Base-by-base conservation (phyloP, 805 yeast species). In the Yamadazyma ubonensis region DNA sequence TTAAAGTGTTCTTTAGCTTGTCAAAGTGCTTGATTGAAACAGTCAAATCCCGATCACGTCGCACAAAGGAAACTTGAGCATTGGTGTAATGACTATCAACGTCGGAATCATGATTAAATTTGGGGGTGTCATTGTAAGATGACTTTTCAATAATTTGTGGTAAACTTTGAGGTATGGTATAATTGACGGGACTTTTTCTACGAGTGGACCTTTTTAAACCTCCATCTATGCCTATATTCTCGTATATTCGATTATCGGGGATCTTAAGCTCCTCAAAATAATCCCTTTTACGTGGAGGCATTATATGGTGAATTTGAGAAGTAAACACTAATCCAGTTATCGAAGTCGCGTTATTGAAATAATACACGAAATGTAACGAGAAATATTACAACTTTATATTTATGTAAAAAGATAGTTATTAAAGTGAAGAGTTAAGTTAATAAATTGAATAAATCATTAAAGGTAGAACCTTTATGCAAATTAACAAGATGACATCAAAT, bases 251-350 rank as follows among this genome's bases (percentile, higher is more conserved):
- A 41, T 62, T 60, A 39, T 62, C 55, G 17, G 64, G 53, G 25
- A 61, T 61, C 51, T 56, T 57, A 23, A 61, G 43, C 45, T 52
- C 59, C 36, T 56, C 51, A 33, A 60, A 38, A 21, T 57, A 51
- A 42, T 54, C 50, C 38, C 52, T 44, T 32, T 38, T 46, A 33
- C 38, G 41, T 25, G 54, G 56, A 18, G 49, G 51, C 61, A 55
- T 57, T n/a, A 25, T 42, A n/a, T n/a, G 18, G 6, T 14, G 7
- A 15, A 14, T 16, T 11, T 11, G n/a, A 20, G n/a, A 29, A 12
- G 29, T 36, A 36, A 36, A 36, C 39, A 36, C 29, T n/a, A n/a
- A n/a, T 11, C 18, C 25, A 12, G 19, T 26, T 17, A n/a, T 11
- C 17, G 5, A 11, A 19, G 40, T 29, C 40, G 40, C 40, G 39